These are phyloP conservation scores for Debaryomyces udenii DNA, from an alignment of 1,139 yeast genomes.

Conservation along the genomic window DNA sequence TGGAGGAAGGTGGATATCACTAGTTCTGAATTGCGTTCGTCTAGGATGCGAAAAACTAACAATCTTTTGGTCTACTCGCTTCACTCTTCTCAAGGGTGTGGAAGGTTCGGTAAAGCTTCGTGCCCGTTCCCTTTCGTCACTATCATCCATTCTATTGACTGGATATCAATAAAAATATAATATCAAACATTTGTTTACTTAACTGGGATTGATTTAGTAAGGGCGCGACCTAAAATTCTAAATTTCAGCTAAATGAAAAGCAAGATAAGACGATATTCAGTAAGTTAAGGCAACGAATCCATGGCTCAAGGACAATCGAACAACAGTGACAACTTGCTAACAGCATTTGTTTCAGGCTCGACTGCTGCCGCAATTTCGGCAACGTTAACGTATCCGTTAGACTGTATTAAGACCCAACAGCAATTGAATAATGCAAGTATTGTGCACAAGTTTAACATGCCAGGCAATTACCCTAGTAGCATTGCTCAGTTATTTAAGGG, in stretches of 20 bases:
- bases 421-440: constrained; percentile 56
- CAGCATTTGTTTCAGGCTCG: constrained; percentile 75
- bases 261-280: not conserved
- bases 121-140: not conserved
- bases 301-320: constrained; percentile 6
- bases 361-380: constrained; percentile 76
- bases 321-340: constrained; percentile 42
- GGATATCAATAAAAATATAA: not conserved
- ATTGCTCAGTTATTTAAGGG: constrained; percentile 65
- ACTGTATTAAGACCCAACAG: constrained; percentile 73
- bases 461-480: constrained; percentile 43
- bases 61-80: constrained; percentile 2
- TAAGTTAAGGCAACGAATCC: not conserved
- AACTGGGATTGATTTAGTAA: too few relatives aligned
- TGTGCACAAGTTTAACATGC: constrained; percentile 40
- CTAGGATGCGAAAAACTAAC: constrained; percentile 4
- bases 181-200: constrained; percentile 6
- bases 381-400: constrained; percentile 79
- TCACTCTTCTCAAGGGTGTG: constrained; percentile 26
- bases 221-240: constrained; percentile 5
- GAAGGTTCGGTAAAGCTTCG: constrained; percentile 31
- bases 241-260: not conserved
- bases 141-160: constrained; percentile 4
- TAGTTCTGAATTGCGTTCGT: constrained; percentile 4
- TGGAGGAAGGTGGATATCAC: constrained; percentile 28